phyloP scores from a whole-genome alignment of 805 yeast species.

The Yarrowia yakushimensis region DNA sequence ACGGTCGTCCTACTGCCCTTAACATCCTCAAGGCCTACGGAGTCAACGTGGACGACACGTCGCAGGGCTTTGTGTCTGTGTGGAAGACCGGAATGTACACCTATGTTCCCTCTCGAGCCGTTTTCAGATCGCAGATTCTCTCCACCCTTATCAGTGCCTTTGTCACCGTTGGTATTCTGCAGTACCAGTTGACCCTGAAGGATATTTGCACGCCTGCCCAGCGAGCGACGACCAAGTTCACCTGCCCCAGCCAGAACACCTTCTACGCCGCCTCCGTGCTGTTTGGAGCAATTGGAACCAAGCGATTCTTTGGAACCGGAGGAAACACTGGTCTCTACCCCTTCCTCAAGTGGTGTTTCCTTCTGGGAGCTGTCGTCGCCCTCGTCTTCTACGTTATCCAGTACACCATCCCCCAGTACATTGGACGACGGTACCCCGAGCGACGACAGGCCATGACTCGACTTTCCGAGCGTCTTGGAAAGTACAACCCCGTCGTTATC shows the following conservation, averaged over 20 bases:
- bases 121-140: constrained; percentile 42
- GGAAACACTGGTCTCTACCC: constrained; percentile 51
- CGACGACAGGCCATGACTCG: constrained; percentile 31
- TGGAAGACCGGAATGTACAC: constrained; percentile 48
- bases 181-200: constrained; percentile 37
- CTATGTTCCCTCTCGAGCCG: constrained; percentile 43
- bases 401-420: constrained; percentile 23
- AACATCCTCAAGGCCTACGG: constrained; percentile 49
- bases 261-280: constrained; percentile 50
- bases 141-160: constrained; percentile 41
- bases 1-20: constrained; percentile 55
- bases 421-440: constrained; percentile 29
- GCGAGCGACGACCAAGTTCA: constrained; percentile 41
- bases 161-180: constrained; percentile 36
- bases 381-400: neutral
- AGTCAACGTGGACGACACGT: constrained; percentile 51
- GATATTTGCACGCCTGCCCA: constrained; percentile 35
- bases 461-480: constrained; percentile 20
- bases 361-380: constrained; percentile 45
- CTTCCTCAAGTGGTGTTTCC: constrained; percentile 58
- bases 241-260: constrained; percentile 41
- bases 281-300: constrained; percentile 64
- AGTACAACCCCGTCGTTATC: constrained; percentile 44
- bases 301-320: constrained; percentile 35
- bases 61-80: constrained; percentile 56